Base-by-base conservation (phyloP, 2,329 filamentous ascomycete genomes). In the Aspergillus melleus region DNA sequence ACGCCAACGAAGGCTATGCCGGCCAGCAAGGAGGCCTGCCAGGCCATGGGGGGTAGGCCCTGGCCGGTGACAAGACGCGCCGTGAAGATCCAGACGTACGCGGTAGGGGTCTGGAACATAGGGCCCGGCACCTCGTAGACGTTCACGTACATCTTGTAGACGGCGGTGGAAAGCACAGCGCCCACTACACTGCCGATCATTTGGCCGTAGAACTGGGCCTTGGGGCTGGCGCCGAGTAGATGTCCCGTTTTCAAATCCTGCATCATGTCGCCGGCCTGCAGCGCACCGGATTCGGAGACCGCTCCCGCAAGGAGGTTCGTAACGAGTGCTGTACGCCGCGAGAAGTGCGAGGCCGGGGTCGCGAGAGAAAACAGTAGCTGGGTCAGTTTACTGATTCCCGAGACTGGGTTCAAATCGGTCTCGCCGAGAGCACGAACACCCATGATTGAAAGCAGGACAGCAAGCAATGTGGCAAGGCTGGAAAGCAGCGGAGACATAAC, bases 191-290 rank as follows among this genome's bases (percentile, higher is more conserved):
- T 91, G 4, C 95, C 95, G 55, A 99, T 93, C 20, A 98, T 86
- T 73, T 99, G 95, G 0, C 95, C 95, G 83, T 91, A 97, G 74
- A 99, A 99, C 70, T 99, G 95, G 0, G 95, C 95, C 68, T 90
- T 95, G 0, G 95, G 95, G 3, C 92, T 90, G 0, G 95, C 95
- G 11, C 94, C 93, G 0, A 99, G 84, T 0, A 99, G 80, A 75
- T 99, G 93, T 0, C 95, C 95, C 0, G 95, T 97, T 76, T 99
- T 99, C 30, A 99, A 84, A 73, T 99, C 95, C 74, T 99, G 95
- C 85, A 99, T 91, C 57, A 99, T 86, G 75, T 99, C 95, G 9
- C 95, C 95, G 2, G 95, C 94, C 79, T 99, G 95, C 4, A 98
- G 81, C 3, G 95, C 95, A 5, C 95, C 90, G 4, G 88, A 87